phyloP scores from a whole-genome alignment of 805 yeast genomes.

The Schizosaccharomyces cryophilus region DNA sequence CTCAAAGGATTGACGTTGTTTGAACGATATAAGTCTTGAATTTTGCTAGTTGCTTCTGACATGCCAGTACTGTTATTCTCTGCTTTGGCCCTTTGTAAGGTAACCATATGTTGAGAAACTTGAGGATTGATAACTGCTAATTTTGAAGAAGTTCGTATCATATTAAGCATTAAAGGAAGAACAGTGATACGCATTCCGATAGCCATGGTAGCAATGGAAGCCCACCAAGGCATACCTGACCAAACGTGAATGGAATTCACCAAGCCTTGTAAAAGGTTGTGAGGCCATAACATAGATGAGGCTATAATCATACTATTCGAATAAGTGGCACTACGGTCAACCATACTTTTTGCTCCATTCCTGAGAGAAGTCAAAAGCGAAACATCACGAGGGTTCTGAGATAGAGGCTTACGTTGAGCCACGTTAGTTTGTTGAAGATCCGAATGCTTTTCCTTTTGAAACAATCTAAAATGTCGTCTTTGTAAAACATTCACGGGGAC shows the following conservation, averaged over 20 bases:
- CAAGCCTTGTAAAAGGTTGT: constrained; percentile 9
- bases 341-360: too few relatives aligned
- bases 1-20: neutral
- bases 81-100: constrained; percentile 15
- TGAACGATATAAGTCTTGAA: neutral
- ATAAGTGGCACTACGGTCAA: too few relatives aligned
- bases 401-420: too few relatives aligned
- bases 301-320: neutral
- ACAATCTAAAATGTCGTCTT: too few relatives aligned
- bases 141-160: constrained; percentile 60
- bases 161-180: constrained; percentile 62
- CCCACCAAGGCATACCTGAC: constrained; percentile 96
- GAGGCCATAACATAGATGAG: neutral
- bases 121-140: constrained; percentile 58
- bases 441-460: too few relatives aligned
- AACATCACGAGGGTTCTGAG: too few relatives aligned
- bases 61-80: neutral
- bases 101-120: constrained; percentile 21
- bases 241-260: constrained; percentile 62
- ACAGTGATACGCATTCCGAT: constrained; percentile 41
- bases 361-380: too few relatives aligned
- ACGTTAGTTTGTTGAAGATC: too few relatives aligned
- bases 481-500: too few relatives aligned
- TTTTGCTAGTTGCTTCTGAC: neutral
- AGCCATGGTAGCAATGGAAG: constrained; percentile 53